Base-by-base conservation (phyloP, 2,329 filamentous ascomycete species). In the Chrysosporium queenslandicum region DNA sequence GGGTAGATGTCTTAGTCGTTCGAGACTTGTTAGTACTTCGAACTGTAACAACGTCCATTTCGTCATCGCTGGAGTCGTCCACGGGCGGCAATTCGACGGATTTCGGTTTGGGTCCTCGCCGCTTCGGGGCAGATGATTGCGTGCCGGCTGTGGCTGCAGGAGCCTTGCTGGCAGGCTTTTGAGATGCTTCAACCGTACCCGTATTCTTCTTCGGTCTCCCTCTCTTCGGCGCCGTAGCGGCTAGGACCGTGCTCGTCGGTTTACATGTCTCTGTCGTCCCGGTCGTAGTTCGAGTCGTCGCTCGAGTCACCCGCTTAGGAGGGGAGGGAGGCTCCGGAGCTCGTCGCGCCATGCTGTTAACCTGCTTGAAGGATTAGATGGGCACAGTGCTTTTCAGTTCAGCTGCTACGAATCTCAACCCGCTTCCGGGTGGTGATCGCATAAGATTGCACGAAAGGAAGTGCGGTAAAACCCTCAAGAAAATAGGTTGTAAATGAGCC, bases 31-130 rank as follows among this genome's bases (percentile, higher is more conserved):
- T 32, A 2, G 30, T 41, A 37, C 14, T 45, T 12, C 37, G 41
- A n/a, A 53, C 40, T n/a, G 43, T 52, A 9, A 59, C 56, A 43
- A 59, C 52, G 40, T 59, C 48, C 52, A 59, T 53, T 40, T 59
- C 57, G 49, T 59, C 57, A 12, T 58, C 57, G 30, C 57, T 58
- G 3, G 52, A 53, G 5, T 54, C 56, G 18, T n/a, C 46, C 52
- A 55, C 29, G 36, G 49, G 42, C n/a, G 52, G 18, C 9, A n/a
- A 4, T 41, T 41, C 29, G 12, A 16, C 30, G 23, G 20, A n/a
- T 18, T 45, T 52, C 8, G 47, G n/a, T 34, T 51, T 54, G 5
- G 46, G 32, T 20, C 46, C 53, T 36, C 46, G 46, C n/a, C 48
- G 40, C 51, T 36, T 32, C 25, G 25, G 48, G 40, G 14, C 46